Evolutionary conservation across 2,329 filamentous ascomycete genomes (phyloP), one percentile per base, ranked within the genome.

Genomic region (Microcyclospora pomicola): DNA sequence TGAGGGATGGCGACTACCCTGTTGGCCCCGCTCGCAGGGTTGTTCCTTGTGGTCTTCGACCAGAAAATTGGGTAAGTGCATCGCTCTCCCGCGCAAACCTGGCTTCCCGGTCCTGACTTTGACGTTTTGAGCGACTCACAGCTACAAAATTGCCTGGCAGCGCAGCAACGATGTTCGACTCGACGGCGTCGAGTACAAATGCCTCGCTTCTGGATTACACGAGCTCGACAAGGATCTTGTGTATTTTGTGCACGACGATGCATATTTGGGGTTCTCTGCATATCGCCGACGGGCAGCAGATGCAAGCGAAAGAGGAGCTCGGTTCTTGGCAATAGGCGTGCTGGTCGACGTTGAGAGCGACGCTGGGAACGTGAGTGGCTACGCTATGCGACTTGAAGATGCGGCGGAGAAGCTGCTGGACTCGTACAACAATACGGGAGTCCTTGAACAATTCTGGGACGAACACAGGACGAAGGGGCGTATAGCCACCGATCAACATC

Each of bases 101-200:
- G 19, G 19, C 19, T 24, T 24, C 19, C 7, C 19, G 7, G 7
- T 24, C 19, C 19, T 34, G 31, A 30, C 39, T 28, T 27, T 30
- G 11, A 38, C 35, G 13, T 32, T 35, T 32, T 33, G 24, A 27
- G 13, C 32, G 19, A 24, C 19, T 24, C 10, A 14, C 52, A 80
- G 75, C 48, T 80, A 81, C 55, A 93, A 85, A 33, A 81, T 96
- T 55, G 75, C 77, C 28, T 96, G 91, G 91, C 85, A 92, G 60
- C 77, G 75, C 48, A 75, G 80, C 10, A 68, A 76, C 11, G 77
- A 75, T 35, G 68, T 75, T 31, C 60, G 69, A 34, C 72, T 96
- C 35, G 83, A 93, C 49, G 85, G 85, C 39, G 77, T 82, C 15
- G 91, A 98, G 63, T 98, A 86, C 72, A 96, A 95, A 63, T 92